These are phyloP conservation scores for Psilocybe mexicana DNA, from an alignment of 1,284 basidiomycete genomes.

Conservation along the genomic window DNA sequence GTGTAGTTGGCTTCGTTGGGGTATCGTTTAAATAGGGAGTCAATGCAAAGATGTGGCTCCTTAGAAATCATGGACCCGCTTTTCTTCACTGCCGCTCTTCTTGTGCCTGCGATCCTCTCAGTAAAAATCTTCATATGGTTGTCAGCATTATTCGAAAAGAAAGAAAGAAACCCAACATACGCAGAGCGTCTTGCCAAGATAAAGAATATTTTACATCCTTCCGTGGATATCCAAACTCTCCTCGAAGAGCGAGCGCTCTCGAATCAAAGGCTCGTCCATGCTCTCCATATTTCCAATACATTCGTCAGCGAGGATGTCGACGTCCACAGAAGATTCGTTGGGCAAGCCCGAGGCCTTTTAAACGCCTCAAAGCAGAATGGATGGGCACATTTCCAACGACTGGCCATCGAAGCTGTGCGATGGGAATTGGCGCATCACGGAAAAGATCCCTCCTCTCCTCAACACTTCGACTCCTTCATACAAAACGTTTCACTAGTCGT, in stretches of 20 bases:
- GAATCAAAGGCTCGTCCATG: constrained; percentile 42
- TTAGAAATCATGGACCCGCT: neutral
- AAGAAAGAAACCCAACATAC: neutral
- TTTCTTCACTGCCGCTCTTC: neutral
- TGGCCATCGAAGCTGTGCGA: constrained; percentile 33
- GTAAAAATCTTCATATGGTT: neutral
- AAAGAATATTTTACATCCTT: constrained; percentile 18
- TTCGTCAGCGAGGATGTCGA: constrained; percentile 35
- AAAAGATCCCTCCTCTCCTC: constrained; percentile 3
- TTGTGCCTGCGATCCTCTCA: neutral
- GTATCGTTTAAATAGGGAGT: too few species aligned
- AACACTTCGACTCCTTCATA: constrained; percentile 39
- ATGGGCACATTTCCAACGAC: constrained; percentile 33
- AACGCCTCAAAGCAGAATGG: constrained; percentile 25
- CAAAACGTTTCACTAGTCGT: constrained; percentile 44
- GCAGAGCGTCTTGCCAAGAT: neutral
- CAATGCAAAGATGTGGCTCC: neutral
- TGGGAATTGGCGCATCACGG: constrained; percentile 19
- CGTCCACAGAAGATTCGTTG: constrained; percentile 35
- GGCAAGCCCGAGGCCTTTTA: constrained; percentile 28
- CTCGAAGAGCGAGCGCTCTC: constrained; percentile 41
- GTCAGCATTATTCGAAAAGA: neutral
- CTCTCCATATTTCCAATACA: constrained; percentile 43
- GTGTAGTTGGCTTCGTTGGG: too few species aligned
- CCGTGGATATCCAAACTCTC: constrained; percentile 16